Evolutionary conservation across 768 basidiomycete species (phyloP), one percentile per base, ranked within the genome.

Genomic region (Cystofilobasidium macerans): DNA sequence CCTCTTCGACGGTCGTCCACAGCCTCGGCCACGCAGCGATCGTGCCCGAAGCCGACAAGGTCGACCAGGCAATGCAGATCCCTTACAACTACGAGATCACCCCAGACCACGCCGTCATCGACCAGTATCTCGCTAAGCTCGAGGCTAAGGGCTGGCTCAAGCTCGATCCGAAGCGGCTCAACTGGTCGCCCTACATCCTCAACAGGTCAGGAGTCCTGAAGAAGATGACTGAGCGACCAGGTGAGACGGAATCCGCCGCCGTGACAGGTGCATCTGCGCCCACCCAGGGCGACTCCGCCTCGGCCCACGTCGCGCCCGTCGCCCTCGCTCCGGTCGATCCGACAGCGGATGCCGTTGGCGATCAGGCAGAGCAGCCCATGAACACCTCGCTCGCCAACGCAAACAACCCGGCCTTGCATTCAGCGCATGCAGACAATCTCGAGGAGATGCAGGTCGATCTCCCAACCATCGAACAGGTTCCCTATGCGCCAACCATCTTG

Each of bases 101-200:
- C 36, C 92, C 87, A 82, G 84, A 93, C 69, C 81, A 77, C 11
- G 81, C 80, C 16, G 81, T 80, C 70, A 86, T 94, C 57, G 78
- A 80, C 24, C 79, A 79, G 64, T 87, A 86, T 74, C 68, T 95
- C 63, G 77, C 77, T 47, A 80, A 80, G 62, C 88, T 88, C 84
- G 85, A 86, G 69, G 75, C 77, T 48, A 95, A 92, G 76, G 87
- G 86, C 6, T 87, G 90, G 71, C 72, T 91, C 67, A 82, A 76
- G 54, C 71, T 80, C 65, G 83, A 82, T 70, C 85, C 91, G 1
- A 90, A 94, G 72, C 84, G 84, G 75, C 80, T 98, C 68, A 91
- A 89, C 73, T 99, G 94, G 88, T 93, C 86, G 69, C 94, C 94
- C 32, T 98, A 94, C 76, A 78, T 95, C 43, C 76, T 90, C 12